Conservation (phyloP, 495 filamentous ascomycete species). For the Astrocystis sublimbata region DNA sequence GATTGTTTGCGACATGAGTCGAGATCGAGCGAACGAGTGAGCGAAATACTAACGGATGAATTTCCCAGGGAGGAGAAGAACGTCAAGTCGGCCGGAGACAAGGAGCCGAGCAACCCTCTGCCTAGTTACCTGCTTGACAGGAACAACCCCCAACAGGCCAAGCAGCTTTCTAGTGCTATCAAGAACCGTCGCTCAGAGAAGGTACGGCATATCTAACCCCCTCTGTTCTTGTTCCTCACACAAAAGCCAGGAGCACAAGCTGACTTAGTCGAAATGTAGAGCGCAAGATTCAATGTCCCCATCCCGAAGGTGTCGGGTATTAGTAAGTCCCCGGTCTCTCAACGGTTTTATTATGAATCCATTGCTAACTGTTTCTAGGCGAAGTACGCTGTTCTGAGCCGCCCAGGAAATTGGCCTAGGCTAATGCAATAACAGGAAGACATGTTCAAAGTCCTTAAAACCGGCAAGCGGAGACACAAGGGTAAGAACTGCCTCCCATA, state of each 20-base stretch:
- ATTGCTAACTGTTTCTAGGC: slow-evolving; percentile 1
- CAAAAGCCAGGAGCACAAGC: slow-evolving; percentile 41
- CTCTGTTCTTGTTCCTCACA: background rate
- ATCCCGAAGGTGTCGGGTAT: slow-evolving; percentile 85
- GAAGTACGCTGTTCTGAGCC: background rate
- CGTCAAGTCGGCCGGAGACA: slow-evolving; percentile 83
- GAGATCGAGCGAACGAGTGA: slow-evolving; percentile 77
- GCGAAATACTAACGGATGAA: slow-evolving; percentile 7
- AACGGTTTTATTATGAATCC: background rate
- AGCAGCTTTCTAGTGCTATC: slow-evolving; percentile 79
- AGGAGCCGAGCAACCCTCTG: slow-evolving; percentile 70
- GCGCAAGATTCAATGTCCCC: slow-evolving; percentile 92
- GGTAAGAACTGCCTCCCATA: too few relatives aligned
- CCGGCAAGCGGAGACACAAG: slow-evolving; percentile 51
- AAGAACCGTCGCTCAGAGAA: slow-evolving; percentile 68
- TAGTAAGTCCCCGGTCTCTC: slow-evolving; percentile 8
- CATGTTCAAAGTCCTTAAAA: slow-evolving; percentile 98
- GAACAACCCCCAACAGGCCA: slow-evolving; percentile 80
- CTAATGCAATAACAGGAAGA: slow-evolving; percentile 66
- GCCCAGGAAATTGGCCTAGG: too few relatives aligned
- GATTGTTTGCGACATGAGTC: too few relatives aligned
- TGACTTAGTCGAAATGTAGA: slow-evolving; percentile 58
- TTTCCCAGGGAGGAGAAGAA: slow-evolving; percentile 74
- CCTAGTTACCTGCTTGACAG: slow-evolving; percentile 91
- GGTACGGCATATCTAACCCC: background rate